Evolutionary conservation across 2,329 filamentous ascomycete genomes (phyloP).

Genomic region (Paecilomyces niveus): DNA sequence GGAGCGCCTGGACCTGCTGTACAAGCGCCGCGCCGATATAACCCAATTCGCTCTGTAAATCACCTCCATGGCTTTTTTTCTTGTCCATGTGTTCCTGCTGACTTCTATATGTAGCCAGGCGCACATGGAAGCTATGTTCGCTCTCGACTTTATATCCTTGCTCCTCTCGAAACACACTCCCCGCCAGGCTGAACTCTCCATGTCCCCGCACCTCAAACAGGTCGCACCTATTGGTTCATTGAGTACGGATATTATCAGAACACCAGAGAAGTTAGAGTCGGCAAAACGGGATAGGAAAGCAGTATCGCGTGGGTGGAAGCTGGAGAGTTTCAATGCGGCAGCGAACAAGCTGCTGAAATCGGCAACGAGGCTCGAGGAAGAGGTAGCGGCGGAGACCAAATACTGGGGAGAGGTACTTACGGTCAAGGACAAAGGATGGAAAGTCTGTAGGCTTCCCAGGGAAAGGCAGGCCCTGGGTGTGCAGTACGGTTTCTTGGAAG

Average conservation of each 20-base stretch:
- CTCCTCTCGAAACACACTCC: constrained; percentile 76
- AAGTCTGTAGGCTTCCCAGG: constrained; percentile 67
- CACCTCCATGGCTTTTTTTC: background rate
- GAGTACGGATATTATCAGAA: constrained; percentile 58
- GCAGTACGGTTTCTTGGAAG: constrained; percentile 81
- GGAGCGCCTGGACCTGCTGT: constrained; percentile 34
- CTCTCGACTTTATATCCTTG: constrained; percentile 76
- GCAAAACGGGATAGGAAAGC: constrained; percentile 47
- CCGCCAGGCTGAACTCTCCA: constrained; percentile 59
- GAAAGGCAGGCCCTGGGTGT: constrained; percentile 72
- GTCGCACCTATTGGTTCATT: constrained; percentile 68
- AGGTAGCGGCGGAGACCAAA: constrained; percentile 70
- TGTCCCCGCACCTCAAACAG: constrained; percentile 64
- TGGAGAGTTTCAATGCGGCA: constrained; percentile 68
- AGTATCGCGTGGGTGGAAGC: constrained; percentile 63
- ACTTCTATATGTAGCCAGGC: constrained; percentile 27
- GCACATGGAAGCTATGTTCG: constrained; percentile 49
- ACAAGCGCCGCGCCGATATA: constrained; percentile 39
- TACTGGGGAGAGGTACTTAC: constrained; percentile 86
- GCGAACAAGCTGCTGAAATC: constrained; percentile 68
- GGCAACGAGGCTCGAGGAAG: constrained; percentile 63
- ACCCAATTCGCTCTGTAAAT: constrained; percentile 36
- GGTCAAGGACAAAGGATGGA: constrained; percentile 80
- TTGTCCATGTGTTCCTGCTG: background rate
- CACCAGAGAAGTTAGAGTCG: constrained; percentile 52